Evolutionary conservation across 2,329 filamentous ascomycete genomes (phyloP).

Genomic region (Fusarium sp.): DNA sequence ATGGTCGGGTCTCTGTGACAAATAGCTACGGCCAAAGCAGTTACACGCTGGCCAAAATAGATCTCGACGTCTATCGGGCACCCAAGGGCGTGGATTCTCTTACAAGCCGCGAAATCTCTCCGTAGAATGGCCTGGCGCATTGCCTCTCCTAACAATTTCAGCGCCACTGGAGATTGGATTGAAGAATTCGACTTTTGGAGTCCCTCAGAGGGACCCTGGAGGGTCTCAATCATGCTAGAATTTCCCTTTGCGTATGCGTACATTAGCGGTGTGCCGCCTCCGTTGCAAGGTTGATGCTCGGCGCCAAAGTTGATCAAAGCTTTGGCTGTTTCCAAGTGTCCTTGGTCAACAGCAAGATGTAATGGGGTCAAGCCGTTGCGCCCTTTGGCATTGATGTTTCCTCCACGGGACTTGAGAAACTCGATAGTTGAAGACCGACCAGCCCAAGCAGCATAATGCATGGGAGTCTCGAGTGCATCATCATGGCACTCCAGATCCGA

Average conservation of each 20-base stretch:
- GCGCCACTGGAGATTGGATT: fast-evolving
- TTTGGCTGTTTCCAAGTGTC: neutral
- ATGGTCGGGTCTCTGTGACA: neutral
- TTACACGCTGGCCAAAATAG: neutral
- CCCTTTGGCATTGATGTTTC: neutral
- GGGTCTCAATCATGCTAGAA: neutral
- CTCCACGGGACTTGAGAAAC: neutral
- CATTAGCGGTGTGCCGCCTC: neutral
- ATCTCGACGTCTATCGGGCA: constrained; percentile 1
- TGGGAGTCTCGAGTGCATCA: neutral
- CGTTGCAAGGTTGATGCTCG: neutral
- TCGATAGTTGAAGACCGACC: neutral
- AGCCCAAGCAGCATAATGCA: constrained; percentile 3
- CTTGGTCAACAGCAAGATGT: neutral
- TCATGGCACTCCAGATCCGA: neutral
- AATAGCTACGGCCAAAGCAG: neutral
- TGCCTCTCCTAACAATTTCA: neutral
- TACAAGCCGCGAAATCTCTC: neutral
- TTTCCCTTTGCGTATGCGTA: neutral
- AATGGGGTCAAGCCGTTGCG: neutral
- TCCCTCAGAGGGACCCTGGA: neutral
- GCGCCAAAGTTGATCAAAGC: neutral
- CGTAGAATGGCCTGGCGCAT: neutral
- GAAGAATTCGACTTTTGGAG: too few species aligned
- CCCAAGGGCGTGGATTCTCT: neutral